Evolutionary conservation across 208 protist genomes (phyloP).

Genomic region (Trypanosoma theileri): DNA sequence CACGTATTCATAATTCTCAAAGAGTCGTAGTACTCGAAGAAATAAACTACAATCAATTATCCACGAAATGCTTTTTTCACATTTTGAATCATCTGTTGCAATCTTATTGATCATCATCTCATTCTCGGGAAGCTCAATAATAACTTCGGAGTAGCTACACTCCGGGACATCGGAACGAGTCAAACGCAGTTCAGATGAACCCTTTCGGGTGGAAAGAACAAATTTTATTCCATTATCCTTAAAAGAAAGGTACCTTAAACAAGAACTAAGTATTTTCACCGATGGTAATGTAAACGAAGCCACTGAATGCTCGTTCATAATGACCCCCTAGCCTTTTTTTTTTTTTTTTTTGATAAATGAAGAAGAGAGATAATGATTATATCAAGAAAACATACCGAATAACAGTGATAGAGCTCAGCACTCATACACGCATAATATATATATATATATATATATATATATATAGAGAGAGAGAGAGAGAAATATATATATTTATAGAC

Average conservation of each 20-base stretch:
- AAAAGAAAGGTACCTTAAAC: slow-evolving; percentile 27
- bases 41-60: slow-evolving; percentile 50
- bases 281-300: slow-evolving; percentile 27
- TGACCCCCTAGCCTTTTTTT: neutral
- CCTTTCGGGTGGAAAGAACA: slow-evolving; percentile 1
- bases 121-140: slow-evolving; percentile 9
- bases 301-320: slow-evolving; percentile 5
- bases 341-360: no score
- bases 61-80: slow-evolving; percentile 34
- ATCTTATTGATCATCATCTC: neutral
- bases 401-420: no score
- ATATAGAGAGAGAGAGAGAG: no score
- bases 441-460: no score
- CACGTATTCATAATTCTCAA: slow-evolving; percentile 41
- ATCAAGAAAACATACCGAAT: no score
- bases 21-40: slow-evolving; percentile 42
- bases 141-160: slow-evolving; percentile 59
- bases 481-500: no score
- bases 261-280: slow-evolving; percentile 18
- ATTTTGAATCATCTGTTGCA: neutral
- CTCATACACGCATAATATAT: no score
- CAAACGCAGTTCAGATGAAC: slow-evolving; percentile 26
- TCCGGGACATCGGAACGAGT: slow-evolving; percentile 45
- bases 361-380: no score
- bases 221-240: slow-evolving; percentile 20